Evolutionary conservation across 1,284 basidiomycete genomes (phyloP).

Genomic region (Pseudozyma sp.): DNA sequence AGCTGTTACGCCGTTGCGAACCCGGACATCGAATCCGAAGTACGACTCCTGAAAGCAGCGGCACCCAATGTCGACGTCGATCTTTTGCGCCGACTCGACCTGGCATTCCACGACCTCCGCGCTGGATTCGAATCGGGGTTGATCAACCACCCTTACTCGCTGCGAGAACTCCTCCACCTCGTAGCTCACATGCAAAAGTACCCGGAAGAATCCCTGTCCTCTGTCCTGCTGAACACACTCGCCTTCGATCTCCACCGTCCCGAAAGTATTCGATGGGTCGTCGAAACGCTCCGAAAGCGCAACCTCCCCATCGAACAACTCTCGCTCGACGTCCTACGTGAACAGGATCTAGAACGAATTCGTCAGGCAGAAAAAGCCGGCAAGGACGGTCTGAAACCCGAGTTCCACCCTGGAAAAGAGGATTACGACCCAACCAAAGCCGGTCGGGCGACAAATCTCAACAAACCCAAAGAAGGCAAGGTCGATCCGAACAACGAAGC

Average conservation of each 20-base stretch:
- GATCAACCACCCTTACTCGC: conserved; percentile 68
- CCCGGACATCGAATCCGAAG: conserved; percentile 67
- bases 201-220: conserved; percentile 66
- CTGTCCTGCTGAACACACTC: conserved; percentile 69
- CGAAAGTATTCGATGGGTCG: conserved; percentile 67
- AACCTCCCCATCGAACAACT: conserved; percentile 60
- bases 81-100: conserved; percentile 64
- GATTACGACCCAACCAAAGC: conserved; percentile 54
- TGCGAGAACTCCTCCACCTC: conserved; percentile 69
- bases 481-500: conserved; percentile 63
- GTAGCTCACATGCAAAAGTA: conserved; percentile 68
- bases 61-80: conserved; percentile 61
- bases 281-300: conserved; percentile 60
- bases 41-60: conserved; percentile 64
- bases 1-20: conserved; percentile 67
- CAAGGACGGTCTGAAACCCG: conserved; percentile 54
- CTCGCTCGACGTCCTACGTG: conserved; percentile 55
- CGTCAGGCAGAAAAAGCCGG: conserved; percentile 23
- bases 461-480: conserved; percentile 68
- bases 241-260: conserved; percentile 69
- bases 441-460: conserved; percentile 53
- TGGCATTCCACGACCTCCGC: conserved; percentile 68
- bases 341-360: conserved; percentile 38
- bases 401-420: conserved; percentile 46
- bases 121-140: conserved; percentile 66